Conservation (phyloP, 192 early-diverging fungal species). For the Gonapodya prolifera region DNA sequence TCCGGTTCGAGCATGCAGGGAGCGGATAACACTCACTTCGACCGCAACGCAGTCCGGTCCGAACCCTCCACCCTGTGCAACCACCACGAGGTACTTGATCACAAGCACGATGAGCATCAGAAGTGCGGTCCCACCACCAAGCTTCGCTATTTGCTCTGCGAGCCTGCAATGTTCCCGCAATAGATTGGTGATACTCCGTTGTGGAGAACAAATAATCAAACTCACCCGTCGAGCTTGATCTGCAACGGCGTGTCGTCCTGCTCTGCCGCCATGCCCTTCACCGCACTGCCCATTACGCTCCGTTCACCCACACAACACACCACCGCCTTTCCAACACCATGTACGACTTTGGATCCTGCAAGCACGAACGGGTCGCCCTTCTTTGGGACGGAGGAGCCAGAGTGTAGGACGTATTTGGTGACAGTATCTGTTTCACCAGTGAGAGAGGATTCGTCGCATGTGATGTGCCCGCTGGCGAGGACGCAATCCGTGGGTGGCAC, state of each 20-base stretch:
- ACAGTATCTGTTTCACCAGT: constrained; percentile 85
- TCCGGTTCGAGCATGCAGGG: too few relatives aligned
- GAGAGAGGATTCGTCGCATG: constrained; percentile 74
- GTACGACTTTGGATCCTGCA: constrained; percentile 81
- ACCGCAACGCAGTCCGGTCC: background rate
- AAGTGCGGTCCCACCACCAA: constrained; percentile 68
- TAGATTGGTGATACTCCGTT: too few relatives aligned
- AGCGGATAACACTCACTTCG: too few relatives aligned
- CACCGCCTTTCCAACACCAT: constrained; percentile 76
- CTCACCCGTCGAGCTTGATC: background rate
- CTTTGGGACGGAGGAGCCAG: background rate
- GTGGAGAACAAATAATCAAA: background rate
- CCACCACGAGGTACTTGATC: constrained; percentile 64
- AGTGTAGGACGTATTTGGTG: constrained; percentile 54
- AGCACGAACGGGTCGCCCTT: constrained; percentile 60
- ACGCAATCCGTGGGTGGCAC: constrained; percentile 87
- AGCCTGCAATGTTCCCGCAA: constrained; percentile 72
- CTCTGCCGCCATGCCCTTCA: constrained; percentile 34
- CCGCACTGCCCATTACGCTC: constrained; percentile 75
- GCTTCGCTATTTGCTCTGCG: constrained; percentile 86
- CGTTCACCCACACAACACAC: constrained; percentile 71
- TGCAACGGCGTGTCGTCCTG: background rate
- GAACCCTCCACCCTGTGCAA: background rate
- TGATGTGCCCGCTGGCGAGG: constrained; percentile 60
- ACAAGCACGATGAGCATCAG: constrained; percentile 75